Base-by-base conservation (phyloP, 768 basidiomycete genomes). In the Hebeloma cylindrosporum region DNA sequence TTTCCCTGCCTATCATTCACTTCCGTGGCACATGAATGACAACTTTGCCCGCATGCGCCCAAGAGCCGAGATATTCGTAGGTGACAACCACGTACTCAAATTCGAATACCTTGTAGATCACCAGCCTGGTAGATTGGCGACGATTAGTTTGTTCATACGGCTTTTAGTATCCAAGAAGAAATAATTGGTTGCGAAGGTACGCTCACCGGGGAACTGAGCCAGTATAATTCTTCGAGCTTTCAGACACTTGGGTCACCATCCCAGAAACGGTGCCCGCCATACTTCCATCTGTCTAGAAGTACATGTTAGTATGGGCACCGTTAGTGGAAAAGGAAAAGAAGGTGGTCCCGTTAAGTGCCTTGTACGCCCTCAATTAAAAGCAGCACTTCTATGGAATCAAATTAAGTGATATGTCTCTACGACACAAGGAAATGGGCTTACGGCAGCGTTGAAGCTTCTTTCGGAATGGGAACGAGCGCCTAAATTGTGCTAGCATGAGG, bases 321-420 rank as follows among this genome's bases (percentile, higher is more conserved):
- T 16, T n/a, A n/a, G n/a, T n/a, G n/a, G n/a, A n/a, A n/a, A n/a
- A n/a, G n/a, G n/a, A n/a, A n/a, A n/a, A n/a, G n/a, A n/a, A n/a
- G n/a, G n/a, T n/a, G n/a, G n/a, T n/a, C n/a, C n/a, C n/a, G n/a
- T n/a, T n/a, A 7, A 85, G 61, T 4, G 75, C 75, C 48, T 78
- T 82, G 65, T 83, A 86, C 0, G 84, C 81, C 0, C 82, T 86
- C 42, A n/a, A n/a, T n/a, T n/a, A n/a, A 85, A 52, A 3, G 73
- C 82, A 4, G 81, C 80, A 47, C 77, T 80, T 22, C 76, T 79
- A 31, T 9, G 20, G 20, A 3, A 32, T 17, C 11, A 13, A 10
- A 28, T 27, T 25, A 26, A 18, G 30, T 5, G 10, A 21, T 5
- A 14, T 17, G 33, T 37, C 4, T 33, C 14, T 23, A 6, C 10